Evolutionary conservation across 305 asterid genomes (phyloP).

Genomic region (Fraxinus greggii): DNA sequence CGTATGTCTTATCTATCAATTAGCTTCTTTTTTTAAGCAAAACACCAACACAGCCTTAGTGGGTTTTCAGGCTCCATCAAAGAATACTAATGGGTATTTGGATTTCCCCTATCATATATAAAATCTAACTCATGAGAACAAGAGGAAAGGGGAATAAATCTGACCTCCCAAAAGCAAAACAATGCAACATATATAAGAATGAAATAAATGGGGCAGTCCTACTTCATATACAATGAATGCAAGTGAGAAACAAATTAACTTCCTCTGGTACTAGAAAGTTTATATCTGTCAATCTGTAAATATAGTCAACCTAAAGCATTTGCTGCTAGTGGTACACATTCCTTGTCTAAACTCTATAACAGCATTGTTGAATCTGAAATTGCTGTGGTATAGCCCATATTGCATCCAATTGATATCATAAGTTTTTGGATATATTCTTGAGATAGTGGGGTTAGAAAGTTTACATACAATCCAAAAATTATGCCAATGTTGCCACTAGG

Average conservation of each 20-base stretch:
- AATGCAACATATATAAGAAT: not conserved
- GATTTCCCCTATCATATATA: not conserved
- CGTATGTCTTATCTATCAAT: not conserved
- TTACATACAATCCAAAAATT: not conserved
- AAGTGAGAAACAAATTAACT: not conserved
- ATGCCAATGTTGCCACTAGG: not conserved
- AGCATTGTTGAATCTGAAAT: not conserved
- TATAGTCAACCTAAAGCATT: not conserved
- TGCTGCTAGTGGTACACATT: not conserved
- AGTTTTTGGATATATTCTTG: not conserved
- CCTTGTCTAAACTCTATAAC: not conserved
- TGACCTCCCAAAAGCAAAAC: not conserved
- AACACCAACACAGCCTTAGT: not conserved
- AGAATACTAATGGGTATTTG: not conserved
- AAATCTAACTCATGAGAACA: not conserved
- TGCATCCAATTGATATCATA: not conserved
- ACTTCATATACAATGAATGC: not conserved
- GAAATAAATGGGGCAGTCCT: not conserved
- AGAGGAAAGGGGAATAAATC: not conserved
- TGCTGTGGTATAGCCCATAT: not conserved
- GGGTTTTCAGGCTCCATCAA: not conserved
- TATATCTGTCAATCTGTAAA: not conserved
- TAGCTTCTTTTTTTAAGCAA: not conserved
- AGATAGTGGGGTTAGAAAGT: not conserved
- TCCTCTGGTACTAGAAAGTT: not conserved